Evolutionary conservation across 306 rosid species (phyloP).

Genomic region (Trifolium fragiferum): DNA sequence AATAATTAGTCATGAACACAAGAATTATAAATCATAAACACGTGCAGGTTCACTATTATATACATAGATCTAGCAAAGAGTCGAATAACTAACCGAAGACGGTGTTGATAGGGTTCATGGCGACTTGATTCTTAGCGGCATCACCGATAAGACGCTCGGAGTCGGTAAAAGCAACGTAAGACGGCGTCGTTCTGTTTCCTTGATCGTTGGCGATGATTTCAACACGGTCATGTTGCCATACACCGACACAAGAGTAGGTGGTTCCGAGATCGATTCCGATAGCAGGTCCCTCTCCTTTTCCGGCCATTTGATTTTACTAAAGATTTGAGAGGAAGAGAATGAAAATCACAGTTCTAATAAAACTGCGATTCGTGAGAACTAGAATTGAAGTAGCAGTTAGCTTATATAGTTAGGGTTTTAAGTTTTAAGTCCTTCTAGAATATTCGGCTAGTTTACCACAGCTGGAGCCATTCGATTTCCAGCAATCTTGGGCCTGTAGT

Average conservation of each 20-base stretch:
- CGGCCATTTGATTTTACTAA: constrained; percentile 49
- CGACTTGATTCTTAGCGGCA: constrained; percentile 78
- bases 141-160: constrained; percentile 64
- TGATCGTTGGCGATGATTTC: constrained; percentile 77
- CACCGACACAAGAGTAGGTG: constrained; percentile 74
- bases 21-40: too few species aligned
- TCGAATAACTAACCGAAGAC: constrained; percentile 61
- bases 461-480: neutral
- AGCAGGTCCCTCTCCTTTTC: constrained; percentile 73
- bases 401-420: too few species aligned
- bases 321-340: neutral
- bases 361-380: too few species aligned
- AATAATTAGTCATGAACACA: too few species aligned
- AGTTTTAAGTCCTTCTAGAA: too few species aligned
- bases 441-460: too few species aligned
- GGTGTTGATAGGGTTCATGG: constrained; percentile 85
- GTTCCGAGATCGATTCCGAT: constrained; percentile 81
- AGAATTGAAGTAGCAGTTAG: too few species aligned
- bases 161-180: constrained; percentile 68
- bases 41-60: too few species aligned
- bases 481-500: neutral
- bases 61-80: neutral
- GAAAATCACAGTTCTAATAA: constrained; percentile 3
- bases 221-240: constrained; percentile 77
- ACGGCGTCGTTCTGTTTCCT: constrained; percentile 73